phyloP scores from a whole-genome alignment of 345 rosid species.

The Moricandia moricandioides region DNA sequence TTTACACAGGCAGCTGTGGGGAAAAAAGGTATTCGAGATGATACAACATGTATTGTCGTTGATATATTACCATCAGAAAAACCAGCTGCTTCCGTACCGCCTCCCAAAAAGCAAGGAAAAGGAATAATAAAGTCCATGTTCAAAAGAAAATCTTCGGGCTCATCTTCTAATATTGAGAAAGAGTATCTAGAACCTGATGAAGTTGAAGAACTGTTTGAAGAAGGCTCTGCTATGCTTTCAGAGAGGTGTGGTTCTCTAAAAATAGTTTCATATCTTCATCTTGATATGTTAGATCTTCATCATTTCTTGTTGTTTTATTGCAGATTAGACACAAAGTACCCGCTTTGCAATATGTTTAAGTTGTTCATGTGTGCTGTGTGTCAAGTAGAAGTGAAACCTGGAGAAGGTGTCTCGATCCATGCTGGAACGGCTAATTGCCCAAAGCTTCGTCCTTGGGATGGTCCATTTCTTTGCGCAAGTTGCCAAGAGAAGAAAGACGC shows the following conservation, averaged over 20 bases:
- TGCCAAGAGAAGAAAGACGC: conserved; percentile 98
- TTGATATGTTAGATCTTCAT: background rate
- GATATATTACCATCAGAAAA: conserved; percentile 85
- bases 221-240: conserved; percentile 97
- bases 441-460: conserved; percentile 95
- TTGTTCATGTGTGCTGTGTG: conserved; percentile 97
- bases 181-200: conserved; percentile 73
- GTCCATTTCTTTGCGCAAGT: conserved; percentile 94
- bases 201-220: conserved; percentile 89
- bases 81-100: conserved; percentile 63
- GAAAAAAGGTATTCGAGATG: conserved; percentile 89
- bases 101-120: conserved; percentile 74
- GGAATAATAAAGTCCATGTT: conserved; percentile 88
- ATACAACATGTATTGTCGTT: conserved; percentile 95
- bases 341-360: conserved; percentile 95
- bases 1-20: conserved; percentile 76
- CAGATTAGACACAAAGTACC: conserved; percentile 96
- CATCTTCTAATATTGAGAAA: conserved; percentile 66
- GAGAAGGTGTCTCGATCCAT: conserved; percentile 92
- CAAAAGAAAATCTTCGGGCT: conserved; percentile 66
- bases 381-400: conserved; percentile 97
- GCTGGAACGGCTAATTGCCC: conserved; percentile 58
- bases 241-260: conserved; percentile 62
- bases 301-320: conserved; percentile 18
- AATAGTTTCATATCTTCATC: background rate